Evolutionary conservation across 2,329 filamentous ascomycete genomes (phyloP), one percentile per base, ranked within the genome.

Genomic region (Botrytis squamosa): DNA sequence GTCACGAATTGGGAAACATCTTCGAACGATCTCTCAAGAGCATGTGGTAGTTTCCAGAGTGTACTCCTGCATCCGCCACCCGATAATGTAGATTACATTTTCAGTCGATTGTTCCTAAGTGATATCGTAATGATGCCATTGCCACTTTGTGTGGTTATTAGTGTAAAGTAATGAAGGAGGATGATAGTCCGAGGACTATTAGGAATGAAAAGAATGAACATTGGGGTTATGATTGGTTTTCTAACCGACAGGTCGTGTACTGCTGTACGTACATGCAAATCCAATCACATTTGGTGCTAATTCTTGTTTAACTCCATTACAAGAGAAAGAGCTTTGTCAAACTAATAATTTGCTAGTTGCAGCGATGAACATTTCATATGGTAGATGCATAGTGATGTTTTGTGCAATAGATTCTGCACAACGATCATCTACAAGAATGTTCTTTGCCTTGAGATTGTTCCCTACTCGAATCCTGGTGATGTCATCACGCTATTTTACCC

Each of bases 91-190:
- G 4, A 55, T 0, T 14, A 55, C 4, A 16, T 16, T 12, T 55
- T 6, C 49, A 52, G 25, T 52, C 8, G 4, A 55, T 55, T 14
- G 1, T 55, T n/a, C 5, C 3, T 3, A 16, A n/a, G 7, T 4
- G 16, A 29, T 16, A 16, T 29, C 16, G 16, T 55, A 16, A 29
- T 2, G 14, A 55, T 55, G 14, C 5, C 6, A 55, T 55, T n/a
- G 6, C 2, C 29, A 29, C 2, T 55, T 29, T 16, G 25, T 25
- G 3, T 2, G 6, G 3, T 16, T 8, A 29, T 14, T 6, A 16
- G n/a, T 1, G 49, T 14, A 1, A 29, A 55, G 0, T 18, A n/a
- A 29, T n/a, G n/a, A 8, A 14, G 5, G n/a, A 18, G 25, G 14
- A 2, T 4, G 4, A 1, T 55, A 29, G 49, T 55, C 12, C 18